These are phyloP conservation scores for Phytophthora fragariae DNA, from an alignment of 352 stramenopile genomes.

Conservation along the genomic window DNA sequence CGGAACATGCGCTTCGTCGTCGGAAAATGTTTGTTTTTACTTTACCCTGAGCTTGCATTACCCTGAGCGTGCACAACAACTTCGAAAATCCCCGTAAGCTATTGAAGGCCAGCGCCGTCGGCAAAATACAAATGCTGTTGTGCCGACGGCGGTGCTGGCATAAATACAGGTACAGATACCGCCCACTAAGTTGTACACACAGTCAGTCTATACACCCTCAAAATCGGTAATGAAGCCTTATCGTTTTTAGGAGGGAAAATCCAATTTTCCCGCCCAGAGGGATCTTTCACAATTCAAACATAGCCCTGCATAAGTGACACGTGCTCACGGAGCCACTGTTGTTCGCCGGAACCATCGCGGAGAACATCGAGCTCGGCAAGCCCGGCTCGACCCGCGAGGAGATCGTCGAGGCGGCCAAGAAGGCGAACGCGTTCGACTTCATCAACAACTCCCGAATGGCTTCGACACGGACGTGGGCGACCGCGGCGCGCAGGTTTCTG, in stretches of 20 bases:
- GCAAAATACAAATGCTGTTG: background rate
- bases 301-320: too few species aligned
- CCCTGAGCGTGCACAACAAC: too few species aligned
- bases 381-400: slow-evolving; percentile 42
- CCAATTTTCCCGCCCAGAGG: too few species aligned
- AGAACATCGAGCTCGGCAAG: slow-evolving; percentile 49
- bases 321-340: slow-evolving; percentile 32
- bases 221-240: too few species aligned
- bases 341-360: slow-evolving; percentile 44
- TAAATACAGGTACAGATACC: background rate
- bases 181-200: too few species aligned
- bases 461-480: slow-evolving; percentile 49
- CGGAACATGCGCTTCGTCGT: background rate
- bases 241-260: too few species aligned
- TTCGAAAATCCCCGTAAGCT: too few species aligned
- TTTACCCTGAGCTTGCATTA: too few species aligned
- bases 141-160: background rate
- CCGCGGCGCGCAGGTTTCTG: slow-evolving; percentile 44
- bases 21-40: background rate
- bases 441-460: slow-evolving; percentile 40
- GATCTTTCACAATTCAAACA: too few species aligned
- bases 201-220: too few species aligned
- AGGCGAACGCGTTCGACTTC: slow-evolving; percentile 50
- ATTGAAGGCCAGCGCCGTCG: background rate
- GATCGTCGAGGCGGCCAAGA: slow-evolving; percentile 44